Evolutionary conservation across 177 flowering plant genomes (phyloP).

Genomic region (Vitis hybrid): DNA sequence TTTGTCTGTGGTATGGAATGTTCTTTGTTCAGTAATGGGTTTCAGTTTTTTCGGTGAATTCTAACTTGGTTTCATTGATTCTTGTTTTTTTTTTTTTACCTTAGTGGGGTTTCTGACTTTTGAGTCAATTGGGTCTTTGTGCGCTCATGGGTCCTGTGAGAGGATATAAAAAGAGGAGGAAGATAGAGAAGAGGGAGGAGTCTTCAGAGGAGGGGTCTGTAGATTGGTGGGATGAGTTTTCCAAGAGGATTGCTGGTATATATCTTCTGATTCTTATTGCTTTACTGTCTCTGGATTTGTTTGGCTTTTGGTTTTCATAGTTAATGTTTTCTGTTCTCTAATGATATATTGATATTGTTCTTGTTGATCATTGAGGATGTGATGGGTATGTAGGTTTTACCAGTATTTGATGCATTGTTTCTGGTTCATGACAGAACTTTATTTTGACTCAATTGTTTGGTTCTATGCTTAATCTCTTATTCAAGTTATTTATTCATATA

Average conservation of each 20-base stretch:
- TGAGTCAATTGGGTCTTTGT: slow-evolving; percentile 22
- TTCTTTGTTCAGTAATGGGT: slow-evolving; percentile 25
- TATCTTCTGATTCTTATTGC: slow-evolving; percentile 9
- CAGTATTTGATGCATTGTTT: slow-evolving; percentile 6
- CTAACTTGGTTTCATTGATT: slow-evolving; percentile 4
- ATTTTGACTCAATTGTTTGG: slow-evolving; percentile 13
- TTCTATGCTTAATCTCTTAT: slow-evolving; percentile 14
- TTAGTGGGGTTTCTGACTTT: slow-evolving; percentile 19
- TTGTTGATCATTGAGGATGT: slow-evolving; percentile 14
- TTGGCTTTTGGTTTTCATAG: not conserved
- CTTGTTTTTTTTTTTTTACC: slow-evolving; percentile 5
- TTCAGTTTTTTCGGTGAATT: slow-evolving; percentile 13
- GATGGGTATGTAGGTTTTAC: slow-evolving; percentile 12
- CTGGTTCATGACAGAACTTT: slow-evolving; percentile 7
- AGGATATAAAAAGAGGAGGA: slow-evolving; percentile 55
- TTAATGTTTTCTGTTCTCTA: not conserved
- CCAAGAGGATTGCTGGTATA: slow-evolving; percentile 52
- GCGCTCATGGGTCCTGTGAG: slow-evolving; percentile 54
- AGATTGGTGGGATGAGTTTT: slow-evolving; percentile 73
- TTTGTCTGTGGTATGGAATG: not conserved
- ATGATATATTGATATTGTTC: slow-evolving; percentile 12
- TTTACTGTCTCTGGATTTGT: slow-evolving; percentile 3
- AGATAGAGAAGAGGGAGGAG: slow-evolving; percentile 34
- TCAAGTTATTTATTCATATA: slow-evolving; percentile 9
- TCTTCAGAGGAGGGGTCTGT: slow-evolving; percentile 31